These are phyloP conservation scores for Pythium coloratum DNA, from an alignment of 352 stramenopile genomes.

Conservation along the genomic window DNA sequence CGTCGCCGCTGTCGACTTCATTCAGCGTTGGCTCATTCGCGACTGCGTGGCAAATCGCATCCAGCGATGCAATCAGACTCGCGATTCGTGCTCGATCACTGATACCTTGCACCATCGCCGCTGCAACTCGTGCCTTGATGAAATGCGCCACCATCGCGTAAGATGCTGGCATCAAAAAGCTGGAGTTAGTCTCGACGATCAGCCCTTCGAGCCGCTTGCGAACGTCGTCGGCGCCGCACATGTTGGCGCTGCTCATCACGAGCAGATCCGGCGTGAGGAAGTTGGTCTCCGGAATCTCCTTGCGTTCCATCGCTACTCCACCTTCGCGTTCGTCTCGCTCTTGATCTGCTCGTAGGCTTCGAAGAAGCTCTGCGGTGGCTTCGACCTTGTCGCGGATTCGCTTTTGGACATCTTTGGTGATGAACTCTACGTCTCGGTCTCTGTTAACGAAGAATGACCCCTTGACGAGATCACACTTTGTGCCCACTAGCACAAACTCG, in stretches of 20 bases:
- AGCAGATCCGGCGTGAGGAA: neutral
- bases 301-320: neutral
- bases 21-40: neutral
- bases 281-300: neutral
- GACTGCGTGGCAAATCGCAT: neutral
- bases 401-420: neutral
- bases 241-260: conserved; percentile 11
- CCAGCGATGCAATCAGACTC: neutral
- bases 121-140: neutral
- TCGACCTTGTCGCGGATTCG: neutral
- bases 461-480: conserved; percentile 11
- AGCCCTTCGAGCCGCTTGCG: neutral
- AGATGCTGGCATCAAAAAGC: conserved; percentile 7
- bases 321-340: neutral
- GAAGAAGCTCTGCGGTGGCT: neutral
- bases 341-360: neutral
- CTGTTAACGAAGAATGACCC: too few relatives aligned
- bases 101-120: neutral
- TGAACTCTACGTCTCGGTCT: neutral
- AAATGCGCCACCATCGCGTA: neutral
- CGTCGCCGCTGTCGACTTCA: neutral
- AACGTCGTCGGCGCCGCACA: neutral
- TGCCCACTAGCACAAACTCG: conserved; percentile 23
- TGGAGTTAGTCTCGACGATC: neutral
- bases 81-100: neutral